These are phyloP conservation scores for Datisca glomerata DNA, from an alignment of 306 rosid species.

Conservation along the genomic window DNA sequence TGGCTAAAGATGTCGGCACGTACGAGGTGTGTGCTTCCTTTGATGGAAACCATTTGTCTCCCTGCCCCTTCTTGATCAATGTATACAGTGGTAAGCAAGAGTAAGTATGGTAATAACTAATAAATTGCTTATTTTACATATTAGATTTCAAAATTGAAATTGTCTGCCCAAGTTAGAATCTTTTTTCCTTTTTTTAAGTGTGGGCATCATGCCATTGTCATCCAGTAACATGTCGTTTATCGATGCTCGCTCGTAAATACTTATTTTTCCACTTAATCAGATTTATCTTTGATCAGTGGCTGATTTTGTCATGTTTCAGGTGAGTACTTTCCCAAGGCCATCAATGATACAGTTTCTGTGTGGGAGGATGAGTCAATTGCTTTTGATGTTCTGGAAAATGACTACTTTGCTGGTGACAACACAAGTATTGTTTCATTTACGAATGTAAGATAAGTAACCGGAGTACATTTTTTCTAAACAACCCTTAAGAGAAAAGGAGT, in stretches of 20 bases:
- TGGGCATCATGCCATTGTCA: too few relatives aligned
- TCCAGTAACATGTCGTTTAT: too few relatives aligned
- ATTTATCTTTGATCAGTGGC: background rate
- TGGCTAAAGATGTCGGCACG: slow-evolving; percentile 56
- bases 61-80: slow-evolving; percentile 60
- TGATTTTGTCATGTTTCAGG: slow-evolving; percentile 22
- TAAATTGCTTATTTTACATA: background rate
- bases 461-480: too few relatives aligned
- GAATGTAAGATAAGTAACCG: slow-evolving; percentile 51
- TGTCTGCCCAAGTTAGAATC: too few relatives aligned
- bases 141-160: too few relatives aligned
- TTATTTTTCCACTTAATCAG: background rate
- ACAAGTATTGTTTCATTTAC: slow-evolving; percentile 49
- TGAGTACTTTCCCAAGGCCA: slow-evolving; percentile 72
- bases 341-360: slow-evolving; percentile 38
- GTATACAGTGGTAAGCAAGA: slow-evolving; percentile 54
- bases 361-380: slow-evolving; percentile 86
- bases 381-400: slow-evolving; percentile 56
- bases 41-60: slow-evolving; percentile 32
- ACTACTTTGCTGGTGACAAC: slow-evolving; percentile 63
- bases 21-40: slow-evolving; percentile 60
- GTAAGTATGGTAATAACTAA: too few relatives aligned
- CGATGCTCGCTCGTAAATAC: too few relatives aligned
- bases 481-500: too few relatives aligned
- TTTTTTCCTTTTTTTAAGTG: too few relatives aligned